Percentiles rank a stretch among this genome's conserved stretches.
phyloP scores from a whole-genome alignment of 495 filamentous ascomycete genomes.

The Xylaria intraflava region DNA sequence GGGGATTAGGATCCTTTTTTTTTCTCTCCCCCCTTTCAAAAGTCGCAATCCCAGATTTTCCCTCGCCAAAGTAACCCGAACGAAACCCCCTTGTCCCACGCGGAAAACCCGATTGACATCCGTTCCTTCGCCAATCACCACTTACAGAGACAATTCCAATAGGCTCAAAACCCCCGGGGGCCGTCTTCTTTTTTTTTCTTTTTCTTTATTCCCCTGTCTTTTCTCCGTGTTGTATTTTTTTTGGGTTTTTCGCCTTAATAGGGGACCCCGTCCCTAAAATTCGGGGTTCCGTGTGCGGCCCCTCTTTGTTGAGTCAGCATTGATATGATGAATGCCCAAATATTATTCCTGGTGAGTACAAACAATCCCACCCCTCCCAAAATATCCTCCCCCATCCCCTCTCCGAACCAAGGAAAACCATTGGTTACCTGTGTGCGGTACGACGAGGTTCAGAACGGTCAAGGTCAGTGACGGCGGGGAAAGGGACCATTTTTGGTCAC shows the following conservation, averaged over 20 bases:
- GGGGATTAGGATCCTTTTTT: too few relatives aligned
- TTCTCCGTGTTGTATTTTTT: neutral
- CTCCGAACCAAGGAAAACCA: neutral
- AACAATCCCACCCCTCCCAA: neutral
- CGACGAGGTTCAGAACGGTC: neutral
- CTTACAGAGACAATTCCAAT: constrained; percentile 15
- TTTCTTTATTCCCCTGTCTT: neutral
- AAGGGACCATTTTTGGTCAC: neutral
- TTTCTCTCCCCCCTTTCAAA: too few relatives aligned
- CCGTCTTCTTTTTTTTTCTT: neutral
- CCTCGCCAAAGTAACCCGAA: constrained; percentile 7
- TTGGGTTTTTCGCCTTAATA: too few relatives aligned
- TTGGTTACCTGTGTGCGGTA: neutral
- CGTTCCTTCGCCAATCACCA: constrained; percentile 21
- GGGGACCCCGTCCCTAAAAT: constrained; percentile 2
- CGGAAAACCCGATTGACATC: constrained; percentile 9
- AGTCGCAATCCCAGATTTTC: constrained; percentile 10
- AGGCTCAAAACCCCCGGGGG: constrained; percentile 18
- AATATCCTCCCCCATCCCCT: neutral
- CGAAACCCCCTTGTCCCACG: neutral
- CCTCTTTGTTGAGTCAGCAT: constrained; percentile 14
- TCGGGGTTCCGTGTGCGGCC: constrained; percentile 10
- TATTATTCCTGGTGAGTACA: constrained; percentile 52
- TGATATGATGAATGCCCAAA: constrained; percentile 47
- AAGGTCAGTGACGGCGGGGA: neutral